Conservation (phyloP, 169 alveolate species). For the Theileria equi region DNA sequence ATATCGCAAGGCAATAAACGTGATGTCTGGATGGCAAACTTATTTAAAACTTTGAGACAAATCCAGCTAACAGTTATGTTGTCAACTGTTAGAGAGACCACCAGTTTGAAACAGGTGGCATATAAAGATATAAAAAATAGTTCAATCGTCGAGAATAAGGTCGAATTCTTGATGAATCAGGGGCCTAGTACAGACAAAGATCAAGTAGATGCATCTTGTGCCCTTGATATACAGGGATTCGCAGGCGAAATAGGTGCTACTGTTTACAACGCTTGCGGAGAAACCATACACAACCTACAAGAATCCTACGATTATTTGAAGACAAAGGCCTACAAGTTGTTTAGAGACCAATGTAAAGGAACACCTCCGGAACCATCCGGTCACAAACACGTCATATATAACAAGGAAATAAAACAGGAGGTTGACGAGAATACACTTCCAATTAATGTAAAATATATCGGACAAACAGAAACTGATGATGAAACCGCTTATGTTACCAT, state of each 20-base stretch:
- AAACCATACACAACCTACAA: neutral
- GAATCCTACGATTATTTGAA: too few species aligned
- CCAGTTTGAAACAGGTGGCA: slow-evolving; percentile 1
- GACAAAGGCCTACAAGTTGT: too few species aligned
- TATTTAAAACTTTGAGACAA: slow-evolving; percentile 61
- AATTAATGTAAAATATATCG: slow-evolving; percentile 42
- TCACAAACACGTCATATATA: neutral
- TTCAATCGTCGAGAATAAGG: slow-evolving; percentile 4
- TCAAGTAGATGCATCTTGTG: too few species aligned
- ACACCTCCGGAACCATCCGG: too few species aligned
- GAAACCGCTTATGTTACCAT: slow-evolving; percentile 36
- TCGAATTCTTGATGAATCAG: slow-evolving; percentile 19
- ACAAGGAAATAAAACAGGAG: neutral
- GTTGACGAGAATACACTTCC: slow-evolving; percentile 28
- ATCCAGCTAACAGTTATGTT: slow-evolving; percentile 8
- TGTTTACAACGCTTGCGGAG: neutral
- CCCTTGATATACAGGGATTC: too few species aligned
- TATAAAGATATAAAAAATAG: neutral
- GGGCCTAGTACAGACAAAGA: too few species aligned
- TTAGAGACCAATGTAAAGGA: too few species aligned
- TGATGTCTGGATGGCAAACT: slow-evolving; percentile 56
- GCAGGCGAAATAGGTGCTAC: too few species aligned
- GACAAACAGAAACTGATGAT: slow-evolving; percentile 24
- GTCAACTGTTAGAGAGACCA: neutral
- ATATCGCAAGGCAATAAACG: slow-evolving; percentile 61